Conservation (phyloP, 2,329 filamentous ascomycete genomes). For the Aureobasidium pullulans region DNA sequence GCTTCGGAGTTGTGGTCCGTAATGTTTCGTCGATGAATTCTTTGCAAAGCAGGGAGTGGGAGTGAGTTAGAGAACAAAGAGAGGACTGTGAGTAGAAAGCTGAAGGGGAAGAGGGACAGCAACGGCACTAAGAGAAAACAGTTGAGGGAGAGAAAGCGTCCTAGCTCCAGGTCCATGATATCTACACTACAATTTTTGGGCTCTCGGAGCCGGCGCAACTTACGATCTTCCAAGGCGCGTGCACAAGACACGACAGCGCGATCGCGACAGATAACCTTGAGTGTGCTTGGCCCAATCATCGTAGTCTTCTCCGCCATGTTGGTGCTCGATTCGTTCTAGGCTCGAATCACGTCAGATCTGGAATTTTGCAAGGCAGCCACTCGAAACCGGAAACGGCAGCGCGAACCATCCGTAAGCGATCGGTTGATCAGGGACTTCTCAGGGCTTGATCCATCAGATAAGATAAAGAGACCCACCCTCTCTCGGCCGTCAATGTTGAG, state of each 20-base stretch:
- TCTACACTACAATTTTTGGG: slow-evolving; percentile 11
- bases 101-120: not conserved
- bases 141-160: slow-evolving; percentile 4
- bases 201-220: slow-evolving; percentile 3
- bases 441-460: not conserved
- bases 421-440: not conserved
- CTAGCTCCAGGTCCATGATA: slow-evolving; percentile 11
- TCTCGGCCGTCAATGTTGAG: not conserved
- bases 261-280: slow-evolving; percentile 8
- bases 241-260: slow-evolving; percentile 2
- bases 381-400: not conserved
- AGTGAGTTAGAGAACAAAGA: not conserved
- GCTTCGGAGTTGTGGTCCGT: not conserved
- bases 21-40: not conserved
- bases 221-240: not conserved
- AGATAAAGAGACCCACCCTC: not conserved
- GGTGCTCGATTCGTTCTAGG: slow-evolving; percentile 11
- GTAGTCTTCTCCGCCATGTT: not conserved
- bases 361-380: not conserved
- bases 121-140: slow-evolving; percentile 1
- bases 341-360: slow-evolving; percentile 9
- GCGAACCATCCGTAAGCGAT: not conserved
- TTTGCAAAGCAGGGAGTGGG: not conserved
- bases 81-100: not conserved
- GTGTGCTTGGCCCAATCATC: not conserved